Evolutionary conservation across 257 asterid species (phyloP).

Genomic region (Solanum okadae): DNA sequence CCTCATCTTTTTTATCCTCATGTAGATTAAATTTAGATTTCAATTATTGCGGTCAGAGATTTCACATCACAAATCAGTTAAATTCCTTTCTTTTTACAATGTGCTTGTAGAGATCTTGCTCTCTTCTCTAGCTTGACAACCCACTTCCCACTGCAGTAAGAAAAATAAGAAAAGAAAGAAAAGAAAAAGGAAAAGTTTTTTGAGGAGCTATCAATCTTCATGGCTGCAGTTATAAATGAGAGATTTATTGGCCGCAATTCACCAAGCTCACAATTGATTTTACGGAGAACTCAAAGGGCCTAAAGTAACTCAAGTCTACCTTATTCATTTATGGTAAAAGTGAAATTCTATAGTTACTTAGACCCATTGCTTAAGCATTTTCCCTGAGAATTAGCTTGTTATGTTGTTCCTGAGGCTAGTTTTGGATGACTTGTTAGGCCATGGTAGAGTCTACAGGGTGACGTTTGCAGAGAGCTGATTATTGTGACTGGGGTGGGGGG

Average conservation of each 20-base stretch:
- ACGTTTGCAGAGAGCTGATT: background rate
- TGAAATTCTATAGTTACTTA: background rate
- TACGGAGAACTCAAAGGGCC: background rate
- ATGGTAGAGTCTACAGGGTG: background rate
- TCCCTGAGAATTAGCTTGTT: background rate
- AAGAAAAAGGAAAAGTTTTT: background rate
- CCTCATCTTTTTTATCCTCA: slow-evolving; percentile 4
- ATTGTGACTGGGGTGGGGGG: background rate
- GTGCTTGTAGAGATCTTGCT: background rate
- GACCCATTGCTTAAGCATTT: background rate
- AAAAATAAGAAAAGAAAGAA: background rate
- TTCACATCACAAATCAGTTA: background rate
- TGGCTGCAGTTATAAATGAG: background rate
- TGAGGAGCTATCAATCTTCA: background rate
- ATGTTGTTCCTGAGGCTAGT: background rate
- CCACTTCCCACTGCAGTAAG: background rate
- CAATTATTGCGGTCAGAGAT: background rate
- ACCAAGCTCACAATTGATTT: background rate
- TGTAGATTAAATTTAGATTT: background rate
- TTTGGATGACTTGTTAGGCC: background rate
- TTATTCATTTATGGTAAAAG: background rate
- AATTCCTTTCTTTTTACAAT: background rate
- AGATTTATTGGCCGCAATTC: background rate
- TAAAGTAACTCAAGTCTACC: background rate
- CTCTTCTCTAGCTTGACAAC: background rate